phyloP scores from a whole-genome alignment of 2,329 filamentous ascomycete species.

The Penicillium sp. region DNA sequence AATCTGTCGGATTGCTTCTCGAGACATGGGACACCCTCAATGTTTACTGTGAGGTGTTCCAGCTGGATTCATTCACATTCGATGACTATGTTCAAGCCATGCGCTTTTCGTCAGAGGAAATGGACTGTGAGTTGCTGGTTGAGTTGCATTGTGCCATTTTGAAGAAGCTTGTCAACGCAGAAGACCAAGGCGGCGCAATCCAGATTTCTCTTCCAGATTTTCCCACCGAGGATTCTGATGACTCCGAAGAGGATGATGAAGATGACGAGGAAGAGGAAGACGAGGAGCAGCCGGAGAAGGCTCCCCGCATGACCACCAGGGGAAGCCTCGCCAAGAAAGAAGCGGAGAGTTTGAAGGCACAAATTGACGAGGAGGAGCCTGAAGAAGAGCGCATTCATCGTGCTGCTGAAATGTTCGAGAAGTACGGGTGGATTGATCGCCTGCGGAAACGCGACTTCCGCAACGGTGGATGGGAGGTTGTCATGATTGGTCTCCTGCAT shows the following conservation, averaged over 20 bases:
- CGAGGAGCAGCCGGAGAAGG: conserved; percentile 66
- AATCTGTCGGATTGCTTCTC: conserved; percentile 79
- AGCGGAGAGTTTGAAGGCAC: conserved; percentile 66
- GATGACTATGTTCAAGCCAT: conserved; percentile 93
- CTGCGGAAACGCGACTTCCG: conserved; percentile 81
- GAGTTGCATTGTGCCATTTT: conserved; percentile 91
- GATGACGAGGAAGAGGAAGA: conserved; percentile 41
- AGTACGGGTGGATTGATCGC: conserved; percentile 81
- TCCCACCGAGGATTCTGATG: conserved; percentile 68
- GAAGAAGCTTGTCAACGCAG: conserved; percentile 79
- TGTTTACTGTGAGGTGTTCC: conserved; percentile 94
- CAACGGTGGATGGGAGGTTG: conserved; percentile 87
- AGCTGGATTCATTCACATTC: conserved; percentile 94
- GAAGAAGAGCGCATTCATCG: conserved; percentile 42
- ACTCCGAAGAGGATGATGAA: conserved; percentile 57
- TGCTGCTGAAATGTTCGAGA: conserved; percentile 72
- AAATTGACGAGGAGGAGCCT: conserved; percentile 54
- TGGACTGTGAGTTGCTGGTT: conserved; percentile 79
- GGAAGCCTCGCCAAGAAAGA: conserved; percentile 83
- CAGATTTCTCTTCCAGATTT: conserved; percentile 77
- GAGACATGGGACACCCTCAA: conserved; percentile 97
- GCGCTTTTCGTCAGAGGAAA: conserved; percentile 70
- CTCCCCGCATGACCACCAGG: conserved; percentile 75
- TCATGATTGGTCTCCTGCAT: conserved; percentile 82
- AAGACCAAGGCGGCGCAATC: conserved; percentile 71